These are phyloP conservation scores for Colletotrichum aenigma DNA, from an alignment of 2,329 filamentous ascomycete genomes.

Conservation along the genomic window DNA sequence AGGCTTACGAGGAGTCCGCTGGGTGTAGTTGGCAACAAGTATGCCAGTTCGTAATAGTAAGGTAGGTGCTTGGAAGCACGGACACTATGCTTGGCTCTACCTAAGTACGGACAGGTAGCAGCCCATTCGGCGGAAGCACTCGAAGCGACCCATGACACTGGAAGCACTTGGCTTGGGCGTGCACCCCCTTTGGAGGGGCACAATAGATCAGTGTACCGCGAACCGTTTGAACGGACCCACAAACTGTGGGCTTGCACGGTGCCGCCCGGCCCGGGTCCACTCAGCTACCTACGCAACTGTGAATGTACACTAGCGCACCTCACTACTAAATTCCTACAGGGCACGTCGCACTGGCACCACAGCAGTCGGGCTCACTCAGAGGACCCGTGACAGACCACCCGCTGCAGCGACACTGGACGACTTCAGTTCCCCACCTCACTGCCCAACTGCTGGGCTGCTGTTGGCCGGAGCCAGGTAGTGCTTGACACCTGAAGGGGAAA, in stretches of 20 bases:
- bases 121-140: background rate
- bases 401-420: background rate
- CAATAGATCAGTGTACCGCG: background rate
- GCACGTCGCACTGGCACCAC: background rate
- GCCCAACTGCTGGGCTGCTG: background rate
- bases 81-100: background rate
- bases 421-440: background rate
- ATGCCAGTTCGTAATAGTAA: background rate
- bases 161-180: background rate
- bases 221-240: background rate
- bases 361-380: background rate
- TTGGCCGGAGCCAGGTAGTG: background rate
- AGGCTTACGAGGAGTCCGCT: background rate
- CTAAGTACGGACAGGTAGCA: background rate
- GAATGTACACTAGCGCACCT: background rate
- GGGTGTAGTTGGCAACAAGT: constrained; percentile 8
- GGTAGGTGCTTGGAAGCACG: background rate
- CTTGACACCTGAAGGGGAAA: background rate
- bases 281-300: background rate
- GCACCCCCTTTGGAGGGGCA: background rate
- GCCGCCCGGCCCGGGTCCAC: background rate
- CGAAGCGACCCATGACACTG: background rate
- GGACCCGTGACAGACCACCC: background rate
- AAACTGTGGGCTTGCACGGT: background rate
- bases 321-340: background rate